These are phyloP conservation scores for Calendula officinalis DNA, from an alignment of 129 eudicot species.

Conservation along the genomic window DNA sequence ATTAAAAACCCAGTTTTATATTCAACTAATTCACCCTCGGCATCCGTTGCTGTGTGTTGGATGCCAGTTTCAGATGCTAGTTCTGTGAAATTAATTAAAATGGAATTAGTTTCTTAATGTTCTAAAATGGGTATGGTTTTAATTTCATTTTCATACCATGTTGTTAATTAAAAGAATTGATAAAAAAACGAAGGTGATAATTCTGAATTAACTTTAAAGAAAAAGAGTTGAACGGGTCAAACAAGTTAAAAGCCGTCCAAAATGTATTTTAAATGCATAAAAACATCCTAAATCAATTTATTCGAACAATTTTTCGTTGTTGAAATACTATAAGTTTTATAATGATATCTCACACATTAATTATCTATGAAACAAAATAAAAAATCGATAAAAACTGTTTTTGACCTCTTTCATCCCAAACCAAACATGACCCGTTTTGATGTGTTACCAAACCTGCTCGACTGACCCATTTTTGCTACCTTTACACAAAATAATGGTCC, in stretches of 20 bases:
- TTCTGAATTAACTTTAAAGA: background rate
- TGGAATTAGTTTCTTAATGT: slow-evolving; percentile 1
- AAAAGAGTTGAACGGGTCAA: background rate
- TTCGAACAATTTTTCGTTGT: background rate
- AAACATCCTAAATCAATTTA: background rate
- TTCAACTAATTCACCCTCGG: slow-evolving; percentile 72
- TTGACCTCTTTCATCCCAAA: background rate
- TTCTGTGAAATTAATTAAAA: slow-evolving; percentile 43
- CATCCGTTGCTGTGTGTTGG: slow-evolving; percentile 44
- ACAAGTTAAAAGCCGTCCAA: background rate
- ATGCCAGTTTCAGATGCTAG: slow-evolving; percentile 65
- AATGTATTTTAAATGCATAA: background rate
- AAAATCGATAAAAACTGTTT: background rate
- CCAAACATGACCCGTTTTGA: background rate
- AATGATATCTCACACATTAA: background rate
- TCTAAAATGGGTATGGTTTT: background rate
- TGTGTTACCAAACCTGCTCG: background rate
- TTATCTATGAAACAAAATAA: background rate
- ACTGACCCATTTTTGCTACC: background rate
- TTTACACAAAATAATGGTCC: no score
- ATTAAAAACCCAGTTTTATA: slow-evolving; percentile 51
- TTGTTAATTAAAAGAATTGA: slow-evolving; percentile 6
- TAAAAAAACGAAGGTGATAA: background rate
- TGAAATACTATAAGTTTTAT: background rate
- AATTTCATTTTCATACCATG: background rate